Evolutionary conservation across 2,329 filamentous ascomycete species (phyloP).

Genomic region (Malbranchea zuffiana): DNA sequence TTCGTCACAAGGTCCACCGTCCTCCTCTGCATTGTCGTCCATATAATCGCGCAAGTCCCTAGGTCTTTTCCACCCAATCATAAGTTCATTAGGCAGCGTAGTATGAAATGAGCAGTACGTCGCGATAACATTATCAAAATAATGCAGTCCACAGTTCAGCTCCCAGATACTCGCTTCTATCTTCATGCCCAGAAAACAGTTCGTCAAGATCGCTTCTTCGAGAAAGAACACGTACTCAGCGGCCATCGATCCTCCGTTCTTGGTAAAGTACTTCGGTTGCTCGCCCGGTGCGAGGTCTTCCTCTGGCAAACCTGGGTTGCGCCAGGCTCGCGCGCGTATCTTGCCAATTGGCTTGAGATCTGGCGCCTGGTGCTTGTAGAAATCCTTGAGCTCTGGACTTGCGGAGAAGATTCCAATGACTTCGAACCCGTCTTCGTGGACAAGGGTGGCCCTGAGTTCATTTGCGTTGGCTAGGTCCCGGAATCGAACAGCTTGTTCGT

Average conservation of each 20-base stretch:
- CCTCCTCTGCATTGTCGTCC: no score
- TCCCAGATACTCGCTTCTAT: slow-evolving; percentile 46
- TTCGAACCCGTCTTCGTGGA: slow-evolving; percentile 50
- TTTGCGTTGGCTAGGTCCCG: slow-evolving; percentile 24
- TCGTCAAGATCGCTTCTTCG: slow-evolving; percentile 49
- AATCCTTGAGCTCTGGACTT: slow-evolving; percentile 33
- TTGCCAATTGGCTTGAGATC: slow-evolving; percentile 44
- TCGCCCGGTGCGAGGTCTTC: slow-evolving; percentile 31
- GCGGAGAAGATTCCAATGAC: slow-evolving; percentile 44
- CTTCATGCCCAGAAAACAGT: slow-evolving; percentile 56
- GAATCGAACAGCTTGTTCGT: slow-evolving; percentile 31
- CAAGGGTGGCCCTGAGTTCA: slow-evolving; percentile 33
- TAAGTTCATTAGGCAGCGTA: slow-evolving; percentile 57
- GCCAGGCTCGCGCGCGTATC: slow-evolving; percentile 42
- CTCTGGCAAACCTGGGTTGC: slow-evolving; percentile 31
- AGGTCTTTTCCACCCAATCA: slow-evolving; percentile 55
- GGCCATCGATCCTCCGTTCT: slow-evolving; percentile 22
- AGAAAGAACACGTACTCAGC: slow-evolving; percentile 50
- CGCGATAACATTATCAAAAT: slow-evolving; percentile 49
- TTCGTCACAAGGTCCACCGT: no score
- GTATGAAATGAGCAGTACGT: slow-evolving; percentile 53
- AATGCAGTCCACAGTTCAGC: slow-evolving; percentile 50
- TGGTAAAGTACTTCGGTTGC: slow-evolving; percentile 16
- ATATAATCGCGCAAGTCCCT: slow-evolving; percentile 20
- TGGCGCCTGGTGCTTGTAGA: slow-evolving; percentile 37